Base-by-base conservation (phyloP, 306 rosid species). In the Castanea crenata region DNA sequence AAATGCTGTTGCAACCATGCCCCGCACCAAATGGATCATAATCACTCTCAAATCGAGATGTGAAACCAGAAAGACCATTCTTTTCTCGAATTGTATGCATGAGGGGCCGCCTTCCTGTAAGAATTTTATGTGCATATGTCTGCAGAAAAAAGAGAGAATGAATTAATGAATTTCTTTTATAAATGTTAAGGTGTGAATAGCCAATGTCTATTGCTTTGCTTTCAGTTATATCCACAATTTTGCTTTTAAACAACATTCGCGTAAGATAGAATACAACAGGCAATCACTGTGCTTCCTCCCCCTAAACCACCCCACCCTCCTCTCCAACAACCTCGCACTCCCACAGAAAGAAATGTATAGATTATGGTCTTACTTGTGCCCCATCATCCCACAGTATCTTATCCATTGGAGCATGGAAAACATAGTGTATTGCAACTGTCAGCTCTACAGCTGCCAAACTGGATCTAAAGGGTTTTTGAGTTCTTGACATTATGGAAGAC, bases 1-100 rank as follows among this genome's bases (percentile, higher is more conserved):
- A 94, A 82, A 94, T 85, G 83, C 99, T 91, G 86, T 84, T 94
- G 92, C 97, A 94, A 57, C 99, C 99, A 82, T 94, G 99, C 75
- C 93, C 97, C n/a, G 97, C 84, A 70, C 95, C 95, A 72, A 94
- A 94, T 55, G 97, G 92, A 79, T 94, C 99, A 62, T 87, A 92
- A 84, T 92, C 93, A 84, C 99, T 94, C 88, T 88, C 92, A 14
- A 81, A 86, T 54, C 88, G 88, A 32, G 95, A 91, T 61, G 95
- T 84, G 65, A 82, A 87, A 61, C 91, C 90, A 65, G 99, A 94
- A 85, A 88, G 86, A 41, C 99, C 97, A 55, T 88, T 84, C 85
- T 84, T 90, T 87, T 86, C 85, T 75, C 71, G 83, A 70, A 89
- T 56, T 79, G 99, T 90, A 70, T 85, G 88, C 86, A 94, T 85